phyloP scores from a whole-genome alignment of 176 grass and related monocot species.

The Juncus inflexus region DNA sequence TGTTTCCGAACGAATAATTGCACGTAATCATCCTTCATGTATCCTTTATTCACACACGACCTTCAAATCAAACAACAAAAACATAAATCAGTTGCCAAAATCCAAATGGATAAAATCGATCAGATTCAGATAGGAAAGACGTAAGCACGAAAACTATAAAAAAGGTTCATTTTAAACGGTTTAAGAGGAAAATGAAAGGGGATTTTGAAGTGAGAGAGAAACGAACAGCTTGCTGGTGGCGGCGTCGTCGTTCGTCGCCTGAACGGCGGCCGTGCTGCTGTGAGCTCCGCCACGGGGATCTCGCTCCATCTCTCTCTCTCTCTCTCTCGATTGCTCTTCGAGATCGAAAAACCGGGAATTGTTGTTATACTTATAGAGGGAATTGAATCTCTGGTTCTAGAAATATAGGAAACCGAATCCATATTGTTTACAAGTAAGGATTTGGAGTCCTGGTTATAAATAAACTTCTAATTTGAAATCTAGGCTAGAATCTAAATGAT shows the following conservation, averaged over 20 bases:
- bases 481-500: too few species aligned
- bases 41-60: constrained; percentile 90
- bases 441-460: too few species aligned
- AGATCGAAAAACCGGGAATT: too few species aligned
- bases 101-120: background rate
- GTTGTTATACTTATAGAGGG: too few species aligned
- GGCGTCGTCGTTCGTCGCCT: constrained; percentile 98
- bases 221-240: constrained; percentile 86
- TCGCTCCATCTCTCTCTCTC: constrained; percentile 22
- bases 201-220: too few species aligned
- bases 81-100: background rate
- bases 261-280: constrained; percentile 79
- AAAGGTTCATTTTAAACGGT: background rate
- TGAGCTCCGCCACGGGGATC: constrained; percentile 16
- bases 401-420: too few species aligned
- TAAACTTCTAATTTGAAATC: too few species aligned
- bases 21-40: constrained; percentile 98
- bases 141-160: too few species aligned
- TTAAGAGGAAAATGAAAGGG: background rate
- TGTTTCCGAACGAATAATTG: constrained; percentile 73
- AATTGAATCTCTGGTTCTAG: too few species aligned
- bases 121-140: constrained; percentile 1
- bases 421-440: too few species aligned
- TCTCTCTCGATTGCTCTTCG: background rate
- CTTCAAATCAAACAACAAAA: constrained; percentile 33